Conservation (phyloP, 768 basidiomycete species). For the Omphalotus guepiniiformis region DNA sequence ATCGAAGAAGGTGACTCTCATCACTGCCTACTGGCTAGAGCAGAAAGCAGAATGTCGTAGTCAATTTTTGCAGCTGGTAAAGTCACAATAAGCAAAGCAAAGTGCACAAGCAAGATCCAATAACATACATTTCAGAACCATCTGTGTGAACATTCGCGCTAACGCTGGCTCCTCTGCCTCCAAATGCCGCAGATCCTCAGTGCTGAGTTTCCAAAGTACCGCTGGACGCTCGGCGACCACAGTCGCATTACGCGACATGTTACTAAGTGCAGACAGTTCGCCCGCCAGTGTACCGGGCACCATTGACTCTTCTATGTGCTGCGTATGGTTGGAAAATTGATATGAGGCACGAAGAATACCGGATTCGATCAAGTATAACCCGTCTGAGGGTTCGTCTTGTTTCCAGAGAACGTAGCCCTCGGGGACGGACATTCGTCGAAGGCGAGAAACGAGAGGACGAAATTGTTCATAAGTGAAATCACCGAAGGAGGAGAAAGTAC, state of each 20-base stretch:
- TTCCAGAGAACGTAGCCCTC: constrained; percentile 68
- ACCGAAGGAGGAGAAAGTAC: constrained; percentile 76
- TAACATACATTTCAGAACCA: constrained; percentile 69
- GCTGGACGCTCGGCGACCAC: constrained; percentile 77
- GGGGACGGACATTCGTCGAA: constrained; percentile 56
- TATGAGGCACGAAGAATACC: constrained; percentile 86
- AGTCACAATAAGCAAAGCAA: neutral
- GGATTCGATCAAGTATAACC: constrained; percentile 83
- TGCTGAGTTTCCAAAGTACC: constrained; percentile 77
- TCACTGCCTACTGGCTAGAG: constrained; percentile 39
- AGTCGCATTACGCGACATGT: constrained; percentile 77
- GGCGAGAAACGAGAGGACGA: constrained; percentile 62
- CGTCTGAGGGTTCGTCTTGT: constrained; percentile 73
- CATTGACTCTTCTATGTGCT: constrained; percentile 83
- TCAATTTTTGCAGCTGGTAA: constrained; percentile 56
- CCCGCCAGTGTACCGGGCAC: constrained; percentile 91
- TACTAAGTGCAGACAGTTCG: constrained; percentile 82
- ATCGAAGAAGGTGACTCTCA: too few relatives aligned
- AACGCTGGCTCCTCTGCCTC: constrained; percentile 65
- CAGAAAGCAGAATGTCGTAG: constrained; percentile 54
- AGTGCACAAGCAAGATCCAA: neutral
- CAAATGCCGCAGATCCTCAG: constrained; percentile 51
- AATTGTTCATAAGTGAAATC: constrained; percentile 54
- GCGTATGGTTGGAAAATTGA: constrained; percentile 35
- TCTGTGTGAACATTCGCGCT: constrained; percentile 58